These are phyloP conservation scores for Tagetes erecta DNA, from an alignment of 129 eudicot genomes.

Conservation along the genomic window DNA sequence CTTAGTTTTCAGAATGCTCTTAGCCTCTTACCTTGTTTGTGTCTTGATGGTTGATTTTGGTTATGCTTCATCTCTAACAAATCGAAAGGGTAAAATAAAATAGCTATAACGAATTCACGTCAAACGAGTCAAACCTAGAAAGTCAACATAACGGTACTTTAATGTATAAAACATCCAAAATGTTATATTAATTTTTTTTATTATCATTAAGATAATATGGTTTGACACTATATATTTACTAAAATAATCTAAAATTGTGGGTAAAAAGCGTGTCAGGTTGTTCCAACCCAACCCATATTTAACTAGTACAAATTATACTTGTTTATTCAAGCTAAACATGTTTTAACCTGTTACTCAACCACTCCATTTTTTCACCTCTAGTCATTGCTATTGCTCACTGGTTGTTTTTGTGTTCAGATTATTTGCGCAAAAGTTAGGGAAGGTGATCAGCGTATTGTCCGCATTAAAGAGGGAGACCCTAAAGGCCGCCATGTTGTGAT, in stretches of 20 bases:
- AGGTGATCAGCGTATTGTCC: constrained; percentile 95
- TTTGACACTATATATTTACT: background rate
- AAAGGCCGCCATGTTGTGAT: constrained; percentile 97
- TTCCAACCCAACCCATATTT: background rate
- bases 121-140: no score
- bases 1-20: no score
- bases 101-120: no score
- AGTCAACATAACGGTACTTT: no score
- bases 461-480: constrained; percentile 95
- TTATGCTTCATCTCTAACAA: no score
- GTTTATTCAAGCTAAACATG: background rate
- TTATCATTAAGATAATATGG: no score
- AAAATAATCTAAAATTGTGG: background rate
- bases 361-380: background rate
- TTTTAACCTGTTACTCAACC: background rate
- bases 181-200: no score
- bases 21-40: no score
- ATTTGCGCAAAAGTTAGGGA: constrained; percentile 96
- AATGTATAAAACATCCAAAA: no score
- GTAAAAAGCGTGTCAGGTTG: background rate
- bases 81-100: no score
- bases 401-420: constrained; percentile 45
- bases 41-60: no score
- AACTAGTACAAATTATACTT: background rate
- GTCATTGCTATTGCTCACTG: constrained; percentile 26